These are phyloP conservation scores for Oenanthe javanica DNA, from an alignment of 140 eudicot genomes.

Conservation along the genomic window DNA sequence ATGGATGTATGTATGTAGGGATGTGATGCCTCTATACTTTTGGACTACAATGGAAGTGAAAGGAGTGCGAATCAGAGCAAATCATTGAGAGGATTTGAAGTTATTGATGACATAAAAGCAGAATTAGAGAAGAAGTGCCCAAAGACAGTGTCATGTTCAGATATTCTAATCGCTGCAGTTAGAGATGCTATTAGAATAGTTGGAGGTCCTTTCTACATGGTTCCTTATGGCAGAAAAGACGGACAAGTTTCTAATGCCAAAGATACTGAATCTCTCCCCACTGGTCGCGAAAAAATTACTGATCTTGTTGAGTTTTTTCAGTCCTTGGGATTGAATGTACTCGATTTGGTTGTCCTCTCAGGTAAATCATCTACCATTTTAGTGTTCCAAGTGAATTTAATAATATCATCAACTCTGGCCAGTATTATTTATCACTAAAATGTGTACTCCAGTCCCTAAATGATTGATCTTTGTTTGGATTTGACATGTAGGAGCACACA, in stretches of 20 bases:
- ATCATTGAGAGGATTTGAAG: conserved; percentile 66
- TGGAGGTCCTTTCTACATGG: conserved; percentile 73
- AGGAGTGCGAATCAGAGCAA: conserved; percentile 53
- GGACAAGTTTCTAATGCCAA: conserved; percentile 56
- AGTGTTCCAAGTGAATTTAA: background rate
- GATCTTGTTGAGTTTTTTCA: conserved; percentile 62
- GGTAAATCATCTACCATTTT: conserved; percentile 20
- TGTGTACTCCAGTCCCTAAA: background rate
- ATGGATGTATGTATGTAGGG: conserved; percentile 30
- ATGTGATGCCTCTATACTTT: conserved; percentile 67
- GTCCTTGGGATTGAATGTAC: conserved; percentile 68
- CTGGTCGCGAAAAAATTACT: conserved; percentile 62
- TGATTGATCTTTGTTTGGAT: background rate
- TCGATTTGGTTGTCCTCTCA: conserved; percentile 81
- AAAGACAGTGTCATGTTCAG: conserved; percentile 75
- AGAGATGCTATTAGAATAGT: conserved; percentile 66
- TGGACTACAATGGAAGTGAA: conserved; percentile 67
- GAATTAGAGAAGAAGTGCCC: conserved; percentile 72
- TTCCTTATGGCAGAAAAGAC: conserved; percentile 75
- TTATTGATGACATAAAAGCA: conserved; percentile 61
- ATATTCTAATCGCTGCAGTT: conserved; percentile 58
- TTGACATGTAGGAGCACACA: conserved; percentile 56
- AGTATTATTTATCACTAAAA: background rate
- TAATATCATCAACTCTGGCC: background rate
- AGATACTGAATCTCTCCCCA: conserved; percentile 58